Conservation (phyloP, 2,329 filamentous ascomycete species). For the Diplocarpon rosae region DNA sequence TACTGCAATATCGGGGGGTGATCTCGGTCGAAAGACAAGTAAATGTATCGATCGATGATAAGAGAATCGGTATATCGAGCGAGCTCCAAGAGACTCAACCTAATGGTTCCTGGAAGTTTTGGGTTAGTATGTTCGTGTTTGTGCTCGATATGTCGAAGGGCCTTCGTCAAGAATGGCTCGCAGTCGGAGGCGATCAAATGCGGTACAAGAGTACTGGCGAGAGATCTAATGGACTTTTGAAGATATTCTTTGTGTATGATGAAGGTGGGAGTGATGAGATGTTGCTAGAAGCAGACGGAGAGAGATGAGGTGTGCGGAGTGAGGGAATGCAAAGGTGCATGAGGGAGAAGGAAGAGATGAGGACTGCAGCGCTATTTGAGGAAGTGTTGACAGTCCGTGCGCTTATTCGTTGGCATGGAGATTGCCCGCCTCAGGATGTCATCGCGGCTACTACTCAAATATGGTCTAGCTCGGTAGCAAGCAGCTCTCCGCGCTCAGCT, state of each 20-base stretch:
- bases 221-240: conserved; percentile 35
- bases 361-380: background rate
- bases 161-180: conserved; percentile 32
- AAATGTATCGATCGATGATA: conserved; percentile 36
- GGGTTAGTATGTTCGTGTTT: conserved; percentile 36
- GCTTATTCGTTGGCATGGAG: conserved; percentile 9
- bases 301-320: conserved; percentile 20
- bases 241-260: conserved; percentile 20
- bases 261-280: conserved; percentile 17
- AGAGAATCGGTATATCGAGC: conserved; percentile 32
- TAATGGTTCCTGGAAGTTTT: conserved; percentile 44
- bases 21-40: conserved; percentile 37
- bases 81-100: conserved; percentile 49
- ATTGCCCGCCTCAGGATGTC: background rate
- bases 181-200: conserved; percentile 40
- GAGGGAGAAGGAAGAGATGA: conserved; percentile 19
- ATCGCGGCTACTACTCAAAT: background rate
- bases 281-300: conserved; percentile 21
- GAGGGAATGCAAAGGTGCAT: conserved; percentile 23
- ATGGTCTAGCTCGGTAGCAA: background rate
- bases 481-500: too few relatives aligned
- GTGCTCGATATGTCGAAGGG: conserved; percentile 39
- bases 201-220: conserved; percentile 29
- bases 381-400: conserved; percentile 5
- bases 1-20: conserved; percentile 38